Percentiles rank a stretch among this genome's conserved stretches.
phyloP scores from a whole-genome alignment of 768 basidiomycete species.

The Dendrothele bispora region DNA sequence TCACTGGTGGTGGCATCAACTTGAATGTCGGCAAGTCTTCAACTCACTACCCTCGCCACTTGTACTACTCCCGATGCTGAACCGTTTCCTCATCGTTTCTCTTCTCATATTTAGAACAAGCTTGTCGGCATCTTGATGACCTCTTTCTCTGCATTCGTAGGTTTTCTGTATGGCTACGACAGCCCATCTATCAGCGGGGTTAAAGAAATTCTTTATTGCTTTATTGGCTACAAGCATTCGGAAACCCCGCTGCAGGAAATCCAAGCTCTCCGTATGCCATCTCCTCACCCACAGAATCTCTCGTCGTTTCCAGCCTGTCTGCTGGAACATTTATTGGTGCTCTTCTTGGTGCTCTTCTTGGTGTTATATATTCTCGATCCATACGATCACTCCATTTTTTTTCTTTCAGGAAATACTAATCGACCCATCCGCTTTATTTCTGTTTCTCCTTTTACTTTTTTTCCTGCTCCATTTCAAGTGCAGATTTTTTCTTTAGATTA shows the following conservation, averaged over 20 bases:
- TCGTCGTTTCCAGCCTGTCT: constrained; percentile 67
- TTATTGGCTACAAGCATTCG: constrained; percentile 56
- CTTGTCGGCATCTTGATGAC: background rate
- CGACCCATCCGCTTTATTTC: too few species aligned
- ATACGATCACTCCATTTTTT: too few species aligned
- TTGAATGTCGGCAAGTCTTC: too few species aligned
- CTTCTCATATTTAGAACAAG: background rate
- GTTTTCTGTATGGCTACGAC: constrained; percentile 53
- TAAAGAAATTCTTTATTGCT: constrained; percentile 64
- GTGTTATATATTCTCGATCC: constrained; percentile 30
- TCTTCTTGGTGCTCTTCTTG: constrained; percentile 44
- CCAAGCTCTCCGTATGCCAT: constrained; percentile 32
- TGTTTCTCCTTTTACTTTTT: too few species aligned
- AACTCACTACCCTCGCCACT: too few species aligned
- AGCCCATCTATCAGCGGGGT: constrained; percentile 83
- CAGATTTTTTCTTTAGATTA: constrained; percentile 33
- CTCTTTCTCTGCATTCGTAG: background rate
- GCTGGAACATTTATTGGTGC: constrained; percentile 86
- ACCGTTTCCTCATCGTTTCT: background rate
- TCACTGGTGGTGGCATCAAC: too few species aligned
- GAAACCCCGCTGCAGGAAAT: constrained; percentile 26
- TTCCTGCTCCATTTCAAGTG: background rate
- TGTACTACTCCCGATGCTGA: constrained; percentile 5
- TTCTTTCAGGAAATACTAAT: too few species aligned
- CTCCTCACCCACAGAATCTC: constrained; percentile 46